Conservation (phyloP, 768 basidiomycete species). For the Calocera cornea region DNA sequence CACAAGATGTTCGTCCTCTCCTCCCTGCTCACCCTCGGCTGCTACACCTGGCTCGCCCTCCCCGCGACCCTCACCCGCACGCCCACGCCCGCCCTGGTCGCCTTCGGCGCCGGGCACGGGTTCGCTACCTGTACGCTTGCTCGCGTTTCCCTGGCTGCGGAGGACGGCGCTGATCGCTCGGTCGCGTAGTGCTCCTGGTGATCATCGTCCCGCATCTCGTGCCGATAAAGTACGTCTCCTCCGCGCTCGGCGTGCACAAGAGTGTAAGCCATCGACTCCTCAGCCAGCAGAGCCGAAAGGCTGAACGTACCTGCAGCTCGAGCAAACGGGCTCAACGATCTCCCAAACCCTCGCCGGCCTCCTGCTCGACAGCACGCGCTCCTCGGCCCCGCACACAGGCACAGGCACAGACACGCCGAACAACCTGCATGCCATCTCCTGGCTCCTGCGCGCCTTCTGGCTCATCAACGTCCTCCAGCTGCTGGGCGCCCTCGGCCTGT, state of each 20-base stretch:
- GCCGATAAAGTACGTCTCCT: slow-evolving; percentile 56
- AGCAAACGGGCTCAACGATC: slow-evolving; percentile 59
- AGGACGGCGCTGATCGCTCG: not conserved
- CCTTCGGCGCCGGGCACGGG: slow-evolving; percentile 56
- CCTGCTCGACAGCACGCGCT: slow-evolving; percentile 36
- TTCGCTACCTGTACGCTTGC: slow-evolving; percentile 48
- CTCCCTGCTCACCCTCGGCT: slow-evolving; percentile 43
- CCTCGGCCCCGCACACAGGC: too few relatives aligned
- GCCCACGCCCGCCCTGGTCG: slow-evolving; percentile 46
- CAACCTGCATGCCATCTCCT: slow-evolving; percentile 32
- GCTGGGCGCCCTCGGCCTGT: slow-evolving; percentile 36
- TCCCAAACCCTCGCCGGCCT: slow-evolving; percentile 63
- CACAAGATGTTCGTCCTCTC: slow-evolving; percentile 45
- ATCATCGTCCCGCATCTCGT: slow-evolving; percentile 63
- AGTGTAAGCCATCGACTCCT: slow-evolving; percentile 54
- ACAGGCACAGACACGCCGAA: slow-evolving; percentile 7
- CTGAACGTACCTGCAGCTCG: too few relatives aligned
- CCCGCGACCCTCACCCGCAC: slow-evolving; percentile 44
- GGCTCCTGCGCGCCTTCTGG: slow-evolving; percentile 45
- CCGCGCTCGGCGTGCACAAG: slow-evolving; percentile 66
- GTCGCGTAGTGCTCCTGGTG: slow-evolving; percentile 52
- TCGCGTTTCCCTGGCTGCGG: too few relatives aligned
- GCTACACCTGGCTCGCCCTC: slow-evolving; percentile 53
- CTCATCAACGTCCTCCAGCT: slow-evolving; percentile 45
- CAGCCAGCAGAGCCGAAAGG: too few relatives aligned